Percentiles rank a stretch among this genome's conserved stretches.
Evolutionary conservation across 169 alveolate genomes (phyloP).

Genomic region (Plasmodium ovale): DNA sequence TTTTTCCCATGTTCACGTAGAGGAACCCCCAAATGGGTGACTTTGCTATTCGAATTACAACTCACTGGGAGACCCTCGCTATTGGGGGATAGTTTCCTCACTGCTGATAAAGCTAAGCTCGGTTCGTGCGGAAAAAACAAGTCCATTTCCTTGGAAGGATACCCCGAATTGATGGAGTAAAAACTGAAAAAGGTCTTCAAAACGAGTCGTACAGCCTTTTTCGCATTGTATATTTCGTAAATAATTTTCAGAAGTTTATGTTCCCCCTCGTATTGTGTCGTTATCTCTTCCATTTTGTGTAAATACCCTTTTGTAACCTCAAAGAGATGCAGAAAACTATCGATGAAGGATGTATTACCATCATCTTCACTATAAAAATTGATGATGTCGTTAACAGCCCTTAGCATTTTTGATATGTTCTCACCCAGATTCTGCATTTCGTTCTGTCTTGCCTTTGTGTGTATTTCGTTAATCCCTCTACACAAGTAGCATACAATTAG

Average conservation of each 20-base stretch:
- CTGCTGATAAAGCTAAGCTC: neutral
- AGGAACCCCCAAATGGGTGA: neutral
- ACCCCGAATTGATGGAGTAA: neutral
- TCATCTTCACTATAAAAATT: constrained; percentile 6
- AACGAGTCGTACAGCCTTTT: constrained; percentile 26
- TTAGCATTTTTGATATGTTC: neutral
- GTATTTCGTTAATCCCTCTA: constrained; percentile 32
- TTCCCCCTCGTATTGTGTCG: neutral
- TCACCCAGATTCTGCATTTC: constrained; percentile 3
- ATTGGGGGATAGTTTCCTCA: neutral
- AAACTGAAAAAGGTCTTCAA: constrained; percentile 23
- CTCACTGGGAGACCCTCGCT: neutral
- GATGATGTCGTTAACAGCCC: neutral
- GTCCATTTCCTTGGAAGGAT: neutral
- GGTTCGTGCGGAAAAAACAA: neutral
- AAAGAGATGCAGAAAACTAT: neutral
- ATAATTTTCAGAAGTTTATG: constrained; percentile 12
- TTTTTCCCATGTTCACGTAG: neutral
- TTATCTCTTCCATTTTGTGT: constrained; percentile 1
- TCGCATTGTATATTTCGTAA: constrained; percentile 7
- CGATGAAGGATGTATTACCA: constrained; percentile 11
- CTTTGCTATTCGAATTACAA: neutral
- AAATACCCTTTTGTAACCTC: constrained; percentile 1
- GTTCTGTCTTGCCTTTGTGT: constrained; percentile 1
- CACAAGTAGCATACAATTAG: constrained; percentile 22